Percentiles rank a stretch among this genome's conserved stretches.
Conservation (phyloP, 352 stramenopile genomes). For the Aphanomyces invadans region DNA sequence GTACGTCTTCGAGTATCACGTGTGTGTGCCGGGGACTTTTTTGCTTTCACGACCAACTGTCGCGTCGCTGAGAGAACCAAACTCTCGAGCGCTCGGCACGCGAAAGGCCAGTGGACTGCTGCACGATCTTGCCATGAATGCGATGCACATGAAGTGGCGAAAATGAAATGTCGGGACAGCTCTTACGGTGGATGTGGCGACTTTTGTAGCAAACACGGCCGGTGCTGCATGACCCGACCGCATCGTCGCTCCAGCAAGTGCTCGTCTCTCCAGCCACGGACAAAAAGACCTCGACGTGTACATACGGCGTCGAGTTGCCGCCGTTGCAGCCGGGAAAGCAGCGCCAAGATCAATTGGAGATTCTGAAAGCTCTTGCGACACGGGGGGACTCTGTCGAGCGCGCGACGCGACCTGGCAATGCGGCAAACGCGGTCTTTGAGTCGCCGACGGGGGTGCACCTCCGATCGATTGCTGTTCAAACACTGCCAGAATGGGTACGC, state of each 20-base stretch:
- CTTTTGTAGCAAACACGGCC: neutral
- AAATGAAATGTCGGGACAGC: no score
- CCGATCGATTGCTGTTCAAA: constrained; percentile 19
- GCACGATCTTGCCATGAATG: no score
- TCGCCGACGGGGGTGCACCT: neutral
- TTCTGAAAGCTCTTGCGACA: constrained; percentile 16
- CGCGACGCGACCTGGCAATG: neutral
- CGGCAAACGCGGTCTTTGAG: neutral
- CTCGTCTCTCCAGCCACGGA: neutral
- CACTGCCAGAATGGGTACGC: constrained; percentile 11
- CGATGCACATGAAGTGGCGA: no score
- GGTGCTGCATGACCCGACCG: neutral
- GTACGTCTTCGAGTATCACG: constrained; percentile 32
- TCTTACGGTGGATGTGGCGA: no score
- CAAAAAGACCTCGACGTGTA: constrained; percentile 11
- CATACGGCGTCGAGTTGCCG: constrained; percentile 51
- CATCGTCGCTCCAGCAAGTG: neutral
- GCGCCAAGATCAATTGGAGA: neutral
- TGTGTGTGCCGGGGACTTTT: no score
- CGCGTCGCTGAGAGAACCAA: no score
- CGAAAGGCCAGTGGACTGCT: no score
- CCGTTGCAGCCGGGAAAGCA: constrained; percentile 30
- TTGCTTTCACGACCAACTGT: no score
- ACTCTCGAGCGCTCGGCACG: no score
- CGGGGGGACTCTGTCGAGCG: neutral